Evolutionary conservation across 2,329 filamentous ascomycete genomes (phyloP), one percentile per base, ranked within the genome.

Genomic region (Cordyceps militaris): DNA sequence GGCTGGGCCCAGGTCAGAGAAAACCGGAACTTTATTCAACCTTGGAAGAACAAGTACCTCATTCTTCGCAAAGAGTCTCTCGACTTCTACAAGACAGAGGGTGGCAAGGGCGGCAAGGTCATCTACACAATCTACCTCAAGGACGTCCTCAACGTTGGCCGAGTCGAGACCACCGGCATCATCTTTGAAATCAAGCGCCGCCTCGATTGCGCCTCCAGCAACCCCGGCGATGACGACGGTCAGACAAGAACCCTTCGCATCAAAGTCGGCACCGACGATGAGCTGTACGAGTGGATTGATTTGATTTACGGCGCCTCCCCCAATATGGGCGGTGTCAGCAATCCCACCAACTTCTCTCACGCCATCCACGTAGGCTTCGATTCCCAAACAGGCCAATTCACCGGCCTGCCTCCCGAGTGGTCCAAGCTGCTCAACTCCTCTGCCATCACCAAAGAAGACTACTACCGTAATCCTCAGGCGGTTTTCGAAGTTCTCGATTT

Each of bases 281-380:
- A 99, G 65, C 85, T 99, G 56, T 99, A 99, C 73, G 91, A 96
- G 67, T 99, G 94, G 94, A 96, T 97, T 67, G 94, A 99, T 72
- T 90, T 92, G 71, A 95, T 99, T 64, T 97, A 97, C 71, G 91
- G 93, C 65, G 88, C 93, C 63, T 97, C 93, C 71, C 94, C 94
- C 19, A 93, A 91, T 61, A 96, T 97, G 91, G 92, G 94, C 61
- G 94, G 94, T 65, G 94, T 99, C 58, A 97, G 93, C 75, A 97
- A 97, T 72, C 94, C 94, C 6, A 97, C 94, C 63, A 97, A 97
- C 76, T 99, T 99, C 76, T 91, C 89, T 24, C 94, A 99, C 71
- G 88, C 92, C 48, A 92, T 99, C 24, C 94, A 99, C 71, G 94
- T 99, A 63, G 94, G 94, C 60, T 99, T 97, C 69, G 94, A 99